Conservation (phyloP, 169 alveolate genomes). For the Cryptosporidium ryanae region DNA sequence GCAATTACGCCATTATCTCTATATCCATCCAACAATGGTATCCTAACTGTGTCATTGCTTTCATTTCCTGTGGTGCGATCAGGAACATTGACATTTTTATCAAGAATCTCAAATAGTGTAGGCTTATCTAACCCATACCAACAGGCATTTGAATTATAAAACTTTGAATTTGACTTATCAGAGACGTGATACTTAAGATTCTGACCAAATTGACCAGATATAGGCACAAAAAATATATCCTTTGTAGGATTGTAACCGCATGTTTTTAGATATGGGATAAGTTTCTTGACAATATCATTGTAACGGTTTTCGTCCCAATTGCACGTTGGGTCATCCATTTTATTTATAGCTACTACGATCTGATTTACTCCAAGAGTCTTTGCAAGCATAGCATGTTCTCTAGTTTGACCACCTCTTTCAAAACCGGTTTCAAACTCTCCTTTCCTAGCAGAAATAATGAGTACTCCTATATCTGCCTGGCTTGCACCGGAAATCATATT, state of each 20-base stretch:
- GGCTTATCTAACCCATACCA: slow-evolving; percentile 86
- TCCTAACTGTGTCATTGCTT: slow-evolving; percentile 86
- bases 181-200: slow-evolving; percentile 89
- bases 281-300: slow-evolving; percentile 84
- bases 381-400: slow-evolving; percentile 99
- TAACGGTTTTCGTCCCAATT: slow-evolving; percentile 94
- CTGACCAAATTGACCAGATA: slow-evolving; percentile 97
- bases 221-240: slow-evolving; percentile 94
- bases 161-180: slow-evolving; percentile 74
- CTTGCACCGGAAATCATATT: slow-evolving; percentile 99
- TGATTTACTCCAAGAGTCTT: slow-evolving; percentile 96
- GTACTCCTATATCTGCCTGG: slow-evolving; percentile 99
- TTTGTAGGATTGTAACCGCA: slow-evolving; percentile 91
- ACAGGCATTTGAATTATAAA: slow-evolving; percentile 76
- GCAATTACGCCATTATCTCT: slow-evolving; percentile 92
- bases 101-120: slow-evolving; percentile 87
- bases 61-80: slow-evolving; percentile 74
- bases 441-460: slow-evolving; percentile 95
- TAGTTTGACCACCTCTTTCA: slow-evolving; percentile 99
- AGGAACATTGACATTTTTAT: slow-evolving; percentile 61
- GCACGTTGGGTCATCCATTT: slow-evolving; percentile 99
- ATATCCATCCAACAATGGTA: slow-evolving; percentile 92
- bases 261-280: slow-evolving; percentile 90
- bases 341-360: slow-evolving; percentile 96
- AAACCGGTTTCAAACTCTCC: slow-evolving; percentile 99